Base-by-base conservation (phyloP, 2,329 filamentous ascomycete genomes). In the Coniochaeta sp. region DNA sequence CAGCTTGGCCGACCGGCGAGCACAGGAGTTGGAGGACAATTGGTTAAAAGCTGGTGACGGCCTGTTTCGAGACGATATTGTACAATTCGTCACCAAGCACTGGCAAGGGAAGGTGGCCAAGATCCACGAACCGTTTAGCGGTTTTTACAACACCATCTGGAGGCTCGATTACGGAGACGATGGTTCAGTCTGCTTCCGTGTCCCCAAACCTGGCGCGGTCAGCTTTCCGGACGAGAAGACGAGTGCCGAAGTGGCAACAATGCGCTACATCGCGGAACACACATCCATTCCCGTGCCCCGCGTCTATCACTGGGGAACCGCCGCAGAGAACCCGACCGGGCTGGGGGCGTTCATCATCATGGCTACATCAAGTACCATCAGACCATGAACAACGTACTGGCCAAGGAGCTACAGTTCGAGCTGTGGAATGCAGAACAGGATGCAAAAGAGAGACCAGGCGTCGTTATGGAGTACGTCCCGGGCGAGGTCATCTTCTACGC, bases 261-360 rank as follows among this genome's bases (percentile, higher is more conserved):
- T 68, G 60, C 60, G 60, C 18, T 67, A 64, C 53, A 31, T 71
- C 20, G 58, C 60, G 0, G 57, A 50, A 0, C 55, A 67, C 1
- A 71, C 66, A 3, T 63, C 60, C 1, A 68, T 71, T n/a, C n/a
- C n/a, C n/a, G n/a, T n/a, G n/a, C 64, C 67, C 1, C 45, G 61
- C 2, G 54, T 70, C 22, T 64, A 66, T 45, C 55, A 67, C 51
- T 63, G 58, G 48, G 65, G 63, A 2, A n/a, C n/a, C n/a, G n/a
- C n/a, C n/a, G 58, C 53, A 2, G 63, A 68, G 6, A 68, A 68
- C 9, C 64, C 67, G 1, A 58, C 55, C 13, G 63, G 64, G 0
- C 52, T 69, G 9, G 67, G 68, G 0, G 66, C 67, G 0, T 69
- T 69, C 38, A 67, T 70, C 22, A 67, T 71, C 26, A 70, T 70